Evolutionary conservation across 495 filamentous ascomycete genomes (phyloP).

Genomic region (Sphaerosporella brunnea): DNA sequence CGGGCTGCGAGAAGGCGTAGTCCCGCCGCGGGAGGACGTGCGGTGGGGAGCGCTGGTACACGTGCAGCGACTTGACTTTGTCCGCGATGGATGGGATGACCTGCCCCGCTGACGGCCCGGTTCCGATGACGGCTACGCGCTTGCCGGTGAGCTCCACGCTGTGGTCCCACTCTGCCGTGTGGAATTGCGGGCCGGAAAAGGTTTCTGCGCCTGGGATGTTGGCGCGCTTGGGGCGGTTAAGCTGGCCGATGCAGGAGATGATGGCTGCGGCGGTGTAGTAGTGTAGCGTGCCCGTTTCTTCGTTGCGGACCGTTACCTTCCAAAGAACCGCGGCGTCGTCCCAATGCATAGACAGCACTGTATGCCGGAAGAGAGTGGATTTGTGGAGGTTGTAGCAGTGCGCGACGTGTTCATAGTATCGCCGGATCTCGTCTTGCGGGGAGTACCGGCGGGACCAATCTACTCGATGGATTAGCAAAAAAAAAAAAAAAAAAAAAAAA

Average conservation of each 20-base stretch:
- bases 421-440: constrained; percentile 5
- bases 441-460: constrained; percentile 7
- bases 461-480: neutral
- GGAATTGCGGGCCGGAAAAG: constrained; percentile 6
- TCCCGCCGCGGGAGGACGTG: constrained; percentile 15
- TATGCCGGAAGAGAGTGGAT: neutral
- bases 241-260: constrained; percentile 37
- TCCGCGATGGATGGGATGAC: constrained; percentile 18
- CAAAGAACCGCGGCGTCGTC: neutral
- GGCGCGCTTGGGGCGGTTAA: constrained; percentile 32
- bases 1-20: constrained; percentile 20
- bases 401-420: constrained; percentile 6
- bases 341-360: neutral
- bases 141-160: constrained; percentile 29
- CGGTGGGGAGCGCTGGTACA: constrained; percentile 17
- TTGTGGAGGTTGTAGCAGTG: constrained; percentile 4
- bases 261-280: constrained; percentile 36
- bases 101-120: constrained; percentile 29
- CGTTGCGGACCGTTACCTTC: neutral
- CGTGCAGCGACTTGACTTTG: constrained; percentile 13
- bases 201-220: constrained; percentile 25
- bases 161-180: constrained; percentile 5
- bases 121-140: constrained; percentile 38
- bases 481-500: no score
- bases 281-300: constrained; percentile 12